Evolutionary conservation across 768 basidiomycete species (phyloP).

Genomic region (Pisolithus tinctorius): DNA sequence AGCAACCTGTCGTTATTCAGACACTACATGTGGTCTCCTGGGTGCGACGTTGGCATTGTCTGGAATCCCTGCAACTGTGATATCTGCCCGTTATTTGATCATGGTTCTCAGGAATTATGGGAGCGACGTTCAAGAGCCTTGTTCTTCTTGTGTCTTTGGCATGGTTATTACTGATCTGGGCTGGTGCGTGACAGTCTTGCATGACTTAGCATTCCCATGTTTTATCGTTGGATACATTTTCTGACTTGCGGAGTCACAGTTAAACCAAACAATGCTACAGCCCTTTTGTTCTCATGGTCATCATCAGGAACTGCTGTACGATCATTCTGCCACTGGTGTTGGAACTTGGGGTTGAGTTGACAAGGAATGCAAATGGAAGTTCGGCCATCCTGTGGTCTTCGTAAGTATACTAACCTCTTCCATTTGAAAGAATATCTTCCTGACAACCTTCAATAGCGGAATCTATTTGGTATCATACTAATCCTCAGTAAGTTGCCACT

Average conservation of each 20-base stretch:
- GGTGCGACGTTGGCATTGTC: slow-evolving; percentile 60
- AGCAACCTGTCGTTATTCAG: slow-evolving; percentile 70
- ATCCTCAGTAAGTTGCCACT: slow-evolving; percentile 44
- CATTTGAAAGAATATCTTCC: background rate
- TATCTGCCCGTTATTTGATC: slow-evolving; percentile 71
- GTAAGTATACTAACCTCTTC: slow-evolving; percentile 32
- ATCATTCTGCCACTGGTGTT: slow-evolving; percentile 70
- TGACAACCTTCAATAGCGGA: slow-evolving; percentile 34
- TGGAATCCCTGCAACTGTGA: slow-evolving; percentile 64
- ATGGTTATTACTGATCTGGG: slow-evolving; percentile 83
- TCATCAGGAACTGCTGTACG: slow-evolving; percentile 61
- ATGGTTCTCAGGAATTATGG: slow-evolving; percentile 73
- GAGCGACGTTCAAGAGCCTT: slow-evolving; percentile 48
- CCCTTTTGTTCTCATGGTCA: slow-evolving; percentile 56
- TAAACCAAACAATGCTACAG: slow-evolving; percentile 50
- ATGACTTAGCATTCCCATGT: no score
- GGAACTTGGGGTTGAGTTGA: slow-evolving; percentile 75
- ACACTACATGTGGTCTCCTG: slow-evolving; percentile 59
- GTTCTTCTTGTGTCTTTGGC: slow-evolving; percentile 53
- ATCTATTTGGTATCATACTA: slow-evolving; percentile 54
- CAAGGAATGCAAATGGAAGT: slow-evolving; percentile 72
- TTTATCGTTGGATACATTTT: no score
- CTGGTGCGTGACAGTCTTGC: slow-evolving; percentile 38
- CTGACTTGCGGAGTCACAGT: slow-evolving; percentile 32
- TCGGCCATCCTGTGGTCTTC: slow-evolving; percentile 71